Conservation (phyloP, 1,139 yeast genomes). For the Saccharomyces hybrid region DNA sequence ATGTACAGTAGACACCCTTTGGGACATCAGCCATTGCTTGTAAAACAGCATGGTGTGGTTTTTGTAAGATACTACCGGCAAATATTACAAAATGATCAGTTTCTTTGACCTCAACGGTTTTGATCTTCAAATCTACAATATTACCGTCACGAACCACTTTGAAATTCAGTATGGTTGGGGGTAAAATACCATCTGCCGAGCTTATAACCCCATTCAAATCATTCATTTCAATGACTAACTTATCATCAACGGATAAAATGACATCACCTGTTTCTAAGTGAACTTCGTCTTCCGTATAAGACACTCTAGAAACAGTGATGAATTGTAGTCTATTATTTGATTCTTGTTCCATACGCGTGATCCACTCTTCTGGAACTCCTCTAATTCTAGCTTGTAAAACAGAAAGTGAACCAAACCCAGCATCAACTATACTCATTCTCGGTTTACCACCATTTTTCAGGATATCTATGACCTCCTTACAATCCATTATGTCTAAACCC, state of each 20-base stretch:
- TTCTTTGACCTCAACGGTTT: constrained; percentile 49
- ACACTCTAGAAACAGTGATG: constrained; percentile 62
- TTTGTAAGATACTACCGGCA: constrained; percentile 70
- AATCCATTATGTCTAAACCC: constrained; percentile 71
- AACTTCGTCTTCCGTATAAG: constrained; percentile 40
- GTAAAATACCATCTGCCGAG: constrained; percentile 21
- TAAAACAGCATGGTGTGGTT: constrained; percentile 63
- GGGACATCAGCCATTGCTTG: constrained; percentile 74
- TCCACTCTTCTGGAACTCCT: constrained; percentile 84
- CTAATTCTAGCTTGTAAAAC: constrained; percentile 72
- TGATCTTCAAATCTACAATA: constrained; percentile 50
- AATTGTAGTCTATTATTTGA: constrained; percentile 62
- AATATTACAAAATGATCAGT: constrained; percentile 67
- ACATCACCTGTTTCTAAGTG: constrained; percentile 60
- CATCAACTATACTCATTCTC: constrained; percentile 59
- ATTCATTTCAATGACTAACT: constrained; percentile 55
- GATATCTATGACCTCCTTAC: constrained; percentile 48
- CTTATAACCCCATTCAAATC: constrained; percentile 54
- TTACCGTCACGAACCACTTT: constrained; percentile 57
- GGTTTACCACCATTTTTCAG: constrained; percentile 50
- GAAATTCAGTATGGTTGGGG: constrained; percentile 41
- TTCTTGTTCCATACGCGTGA: constrained; percentile 52
- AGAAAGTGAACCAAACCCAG: constrained; percentile 65
- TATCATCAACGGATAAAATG: constrained; percentile 59
- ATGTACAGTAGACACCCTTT: constrained; percentile 72